Percentiles rank a stretch among this genome's conserved stretches.
These are phyloP conservation scores for Pyrenochaeta sp. DNA, from an alignment of 2,329 filamentous ascomycete genomes.

Conservation along the genomic window DNA sequence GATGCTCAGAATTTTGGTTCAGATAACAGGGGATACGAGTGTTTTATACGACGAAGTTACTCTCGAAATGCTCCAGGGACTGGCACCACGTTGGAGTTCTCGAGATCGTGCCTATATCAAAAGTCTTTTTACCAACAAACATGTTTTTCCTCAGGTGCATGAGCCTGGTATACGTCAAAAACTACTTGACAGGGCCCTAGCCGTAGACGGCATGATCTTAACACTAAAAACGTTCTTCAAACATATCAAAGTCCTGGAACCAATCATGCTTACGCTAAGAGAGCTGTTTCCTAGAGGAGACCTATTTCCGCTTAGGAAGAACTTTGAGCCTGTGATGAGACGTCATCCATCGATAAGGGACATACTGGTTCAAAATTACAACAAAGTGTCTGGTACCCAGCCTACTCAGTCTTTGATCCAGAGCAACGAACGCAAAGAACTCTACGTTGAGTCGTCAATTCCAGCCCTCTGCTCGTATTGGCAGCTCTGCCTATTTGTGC, in stretches of 20 bases:
- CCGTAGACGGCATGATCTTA: slow-evolving; percentile 9
- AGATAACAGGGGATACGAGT: slow-evolving; percentile 7
- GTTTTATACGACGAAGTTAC: slow-evolving; percentile 16
- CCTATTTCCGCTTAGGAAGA: slow-evolving; percentile 6
- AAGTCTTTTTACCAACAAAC: slow-evolving; percentile 5
- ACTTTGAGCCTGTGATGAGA: too few species aligned
- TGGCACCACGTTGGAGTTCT: slow-evolving; percentile 13
- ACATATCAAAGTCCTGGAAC: slow-evolving; percentile 15
- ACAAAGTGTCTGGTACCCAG: too few species aligned
- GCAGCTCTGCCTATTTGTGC: slow-evolving; percentile 18
- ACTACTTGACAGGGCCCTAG: slow-evolving; percentile 9
- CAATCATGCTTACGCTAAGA: slow-evolving; percentile 13
- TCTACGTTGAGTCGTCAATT: slow-evolving; percentile 6
- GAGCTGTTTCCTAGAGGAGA: slow-evolving; percentile 9
- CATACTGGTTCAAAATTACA: slow-evolving; percentile 11
- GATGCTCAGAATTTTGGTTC: slow-evolving; percentile 13
- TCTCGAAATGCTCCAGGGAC: slow-evolving; percentile 10
- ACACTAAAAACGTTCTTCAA: slow-evolving; percentile 21
- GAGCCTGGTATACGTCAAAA: slow-evolving; percentile 9
- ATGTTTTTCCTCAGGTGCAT: slow-evolving; percentile 11
- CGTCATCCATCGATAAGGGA: slow-evolving; percentile 14
- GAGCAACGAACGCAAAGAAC: slow-evolving; percentile 8
- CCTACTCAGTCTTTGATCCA: slow-evolving; percentile 9
- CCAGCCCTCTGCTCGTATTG: slow-evolving; percentile 11
- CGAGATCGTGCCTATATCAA: slow-evolving; percentile 8